A percentile compares a stretch with the other conserved stretches of the same genome.
Evolutionary conservation across 1,284 basidiomycete species (phyloP).

Genomic region (Omphalotus olearius): DNA sequence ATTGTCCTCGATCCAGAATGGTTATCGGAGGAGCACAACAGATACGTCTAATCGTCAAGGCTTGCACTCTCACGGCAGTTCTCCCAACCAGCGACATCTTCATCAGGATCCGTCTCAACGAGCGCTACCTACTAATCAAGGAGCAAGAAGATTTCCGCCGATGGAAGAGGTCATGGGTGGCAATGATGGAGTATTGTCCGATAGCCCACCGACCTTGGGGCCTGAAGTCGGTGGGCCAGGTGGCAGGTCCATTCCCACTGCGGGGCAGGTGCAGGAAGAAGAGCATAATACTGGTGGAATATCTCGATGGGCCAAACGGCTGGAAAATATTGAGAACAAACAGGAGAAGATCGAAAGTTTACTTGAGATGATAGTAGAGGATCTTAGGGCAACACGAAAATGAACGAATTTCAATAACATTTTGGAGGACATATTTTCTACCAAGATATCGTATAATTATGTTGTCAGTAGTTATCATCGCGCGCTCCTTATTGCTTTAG

Average conservation of each 20-base stretch:
- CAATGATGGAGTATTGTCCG: conserved; percentile 11
- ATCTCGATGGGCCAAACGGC: neutral
- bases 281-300: conserved; percentile 9
- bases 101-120: neutral
- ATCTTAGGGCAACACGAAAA: neutral
- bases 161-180: conserved; percentile 12
- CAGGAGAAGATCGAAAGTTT: conserved; percentile 15
- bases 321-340: conserved; percentile 12
- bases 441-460: too few species aligned
- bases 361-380: conserved; percentile 16
- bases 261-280: conserved; percentile 15
- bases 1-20: conserved; percentile 41
- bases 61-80: neutral
- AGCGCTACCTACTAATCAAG: neutral
- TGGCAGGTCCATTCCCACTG: conserved; percentile 9
- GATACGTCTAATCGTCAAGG: neutral
- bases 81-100: conserved; percentile 2
- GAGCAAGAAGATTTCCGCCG: conserved; percentile 2
- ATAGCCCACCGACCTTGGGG: conserved; percentile 16
- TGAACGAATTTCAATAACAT: neutral
- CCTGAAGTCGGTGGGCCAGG: neutral
- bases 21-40: conserved; percentile 2
- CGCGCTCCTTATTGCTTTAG: too few species aligned
- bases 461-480: too few species aligned
- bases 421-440: too few species aligned